Evolutionary conservation across 768 basidiomycete genomes (phyloP).

Genomic region (Pilatotrama ljubarskyi): DNA sequence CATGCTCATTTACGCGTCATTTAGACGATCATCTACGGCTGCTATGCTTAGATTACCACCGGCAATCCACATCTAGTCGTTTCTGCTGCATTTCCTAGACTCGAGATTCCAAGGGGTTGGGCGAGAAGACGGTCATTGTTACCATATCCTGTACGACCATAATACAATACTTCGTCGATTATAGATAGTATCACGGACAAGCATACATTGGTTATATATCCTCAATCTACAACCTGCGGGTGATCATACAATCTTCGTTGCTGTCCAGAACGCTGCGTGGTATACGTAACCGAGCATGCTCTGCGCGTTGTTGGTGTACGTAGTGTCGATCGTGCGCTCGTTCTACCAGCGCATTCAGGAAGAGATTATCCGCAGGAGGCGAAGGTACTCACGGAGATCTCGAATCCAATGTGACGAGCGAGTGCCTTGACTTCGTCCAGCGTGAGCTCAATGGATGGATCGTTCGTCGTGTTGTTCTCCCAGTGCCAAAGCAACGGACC

Average conservation of each 20-base stretch:
- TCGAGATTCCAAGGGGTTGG: no score
- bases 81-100: no score
- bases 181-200: background rate
- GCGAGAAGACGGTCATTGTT: no score
- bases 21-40: background rate
- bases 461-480: slow-evolving; percentile 82
- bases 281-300: slow-evolving; percentile 88
- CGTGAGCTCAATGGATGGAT: slow-evolving; percentile 83
- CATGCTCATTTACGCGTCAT: background rate
- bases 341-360: no score
- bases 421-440: slow-evolving; percentile 86
- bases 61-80: no score
- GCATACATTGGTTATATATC: no score
- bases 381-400: slow-evolving; percentile 60
- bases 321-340: slow-evolving; percentile 76
- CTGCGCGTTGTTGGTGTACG: slow-evolving; percentile 80
- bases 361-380: background rate
- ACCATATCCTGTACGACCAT: no score
- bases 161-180: no score
- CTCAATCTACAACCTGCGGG: background rate
- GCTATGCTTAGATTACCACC: background rate
- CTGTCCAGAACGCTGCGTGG: slow-evolving; percentile 83
- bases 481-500: slow-evolving; percentile 98
- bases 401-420: slow-evolving; percentile 75
- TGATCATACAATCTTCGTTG: slow-evolving; percentile 44